Percentiles rank a stretch among this genome's conserved stretches.
Conservation (phyloP, 2,329 filamentous ascomycete species). For the Alternaria gansuensis region DNA sequence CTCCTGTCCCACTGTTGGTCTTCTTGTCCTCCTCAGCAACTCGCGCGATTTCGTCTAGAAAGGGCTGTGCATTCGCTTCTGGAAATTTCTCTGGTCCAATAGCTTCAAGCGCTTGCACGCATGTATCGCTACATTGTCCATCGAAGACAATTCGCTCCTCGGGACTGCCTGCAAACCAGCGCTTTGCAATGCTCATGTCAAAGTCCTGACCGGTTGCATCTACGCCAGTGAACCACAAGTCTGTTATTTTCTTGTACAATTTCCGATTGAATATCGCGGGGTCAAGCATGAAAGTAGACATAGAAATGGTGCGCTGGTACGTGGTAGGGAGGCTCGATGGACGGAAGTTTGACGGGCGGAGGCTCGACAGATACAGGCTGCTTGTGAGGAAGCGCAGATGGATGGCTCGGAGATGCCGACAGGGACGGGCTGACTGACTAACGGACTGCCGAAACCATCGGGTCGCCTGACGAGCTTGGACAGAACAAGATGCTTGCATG, state of each 20-base stretch:
- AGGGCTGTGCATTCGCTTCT: slow-evolving; percentile 50
- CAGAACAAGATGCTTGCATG: neutral
- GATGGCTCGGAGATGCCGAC: slow-evolving; percentile 4
- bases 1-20: slow-evolving; percentile 31
- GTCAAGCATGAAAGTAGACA: slow-evolving; percentile 47
- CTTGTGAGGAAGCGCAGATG: slow-evolving; percentile 13
- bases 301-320: slow-evolving; percentile 39
- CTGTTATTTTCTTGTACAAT: slow-evolving; percentile 50
- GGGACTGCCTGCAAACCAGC: slow-evolving; percentile 52
- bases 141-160: slow-evolving; percentile 53
- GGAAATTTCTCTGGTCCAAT: slow-evolving; percentile 49
- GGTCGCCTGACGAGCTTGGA: neutral
- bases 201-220: slow-evolving; percentile 37
- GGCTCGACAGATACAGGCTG: slow-evolving; percentile 13
- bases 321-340: neutral
- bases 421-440: slow-evolving; percentile 9
- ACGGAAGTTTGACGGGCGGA: slow-evolving; percentile 4
- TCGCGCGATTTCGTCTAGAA: slow-evolving; percentile 47
- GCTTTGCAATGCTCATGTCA: slow-evolving; percentile 37
- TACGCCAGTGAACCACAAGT: slow-evolving; percentile 53
- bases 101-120: slow-evolving; percentile 49
- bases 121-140: slow-evolving; percentile 44
- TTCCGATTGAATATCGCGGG: slow-evolving; percentile 52
- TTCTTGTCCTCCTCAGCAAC: slow-evolving; percentile 16
- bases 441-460: neutral